A percentile compares a stretch with the other conserved stretches of the same genome.
phyloP scores from a whole-genome alignment of 2,329 filamentous ascomycete genomes.

The Colletotrichum australisinense region DNA sequence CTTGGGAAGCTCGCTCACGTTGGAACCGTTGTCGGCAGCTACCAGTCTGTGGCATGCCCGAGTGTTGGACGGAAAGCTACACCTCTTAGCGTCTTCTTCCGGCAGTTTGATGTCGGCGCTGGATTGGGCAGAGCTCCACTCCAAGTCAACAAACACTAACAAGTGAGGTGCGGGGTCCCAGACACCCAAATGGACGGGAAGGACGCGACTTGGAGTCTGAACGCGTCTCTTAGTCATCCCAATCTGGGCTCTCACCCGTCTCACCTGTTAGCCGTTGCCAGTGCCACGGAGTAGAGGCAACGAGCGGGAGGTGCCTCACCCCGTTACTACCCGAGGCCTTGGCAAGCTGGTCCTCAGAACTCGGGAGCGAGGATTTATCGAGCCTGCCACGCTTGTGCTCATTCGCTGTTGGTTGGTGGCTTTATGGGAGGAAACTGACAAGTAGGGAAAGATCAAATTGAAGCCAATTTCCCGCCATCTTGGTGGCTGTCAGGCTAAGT shows the following conservation, averaged over 20 bases:
- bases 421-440: slow-evolving; percentile 17
- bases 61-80: not conserved
- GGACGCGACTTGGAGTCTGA: slow-evolving; percentile 20
- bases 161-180: slow-evolving; percentile 23
- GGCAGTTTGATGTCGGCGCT: not conserved
- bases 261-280: not conserved
- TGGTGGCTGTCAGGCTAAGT: not conserved
- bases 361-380: not conserved
- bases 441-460: slow-evolving; percentile 29
- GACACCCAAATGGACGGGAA: slow-evolving; percentile 3
- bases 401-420: slow-evolving; percentile 6
- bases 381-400: slow-evolving; percentile 22
- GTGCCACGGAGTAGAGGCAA: not conserved
- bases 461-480: slow-evolving; percentile 23
- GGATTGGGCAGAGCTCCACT: slow-evolving; percentile 29
- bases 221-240: slow-evolving; percentile 25
- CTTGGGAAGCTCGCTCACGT: not conserved
- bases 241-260: too few species aligned
- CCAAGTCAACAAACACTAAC: slow-evolving; percentile 27
- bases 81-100: not conserved
- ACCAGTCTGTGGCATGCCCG: not conserved
- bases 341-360: not conserved
- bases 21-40: not conserved
- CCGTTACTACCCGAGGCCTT: not conserved
- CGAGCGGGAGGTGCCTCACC: slow-evolving; percentile 24